Base-by-base conservation (phyloP, 257 asterid genomes). In the Buddleja alternifolia region DNA sequence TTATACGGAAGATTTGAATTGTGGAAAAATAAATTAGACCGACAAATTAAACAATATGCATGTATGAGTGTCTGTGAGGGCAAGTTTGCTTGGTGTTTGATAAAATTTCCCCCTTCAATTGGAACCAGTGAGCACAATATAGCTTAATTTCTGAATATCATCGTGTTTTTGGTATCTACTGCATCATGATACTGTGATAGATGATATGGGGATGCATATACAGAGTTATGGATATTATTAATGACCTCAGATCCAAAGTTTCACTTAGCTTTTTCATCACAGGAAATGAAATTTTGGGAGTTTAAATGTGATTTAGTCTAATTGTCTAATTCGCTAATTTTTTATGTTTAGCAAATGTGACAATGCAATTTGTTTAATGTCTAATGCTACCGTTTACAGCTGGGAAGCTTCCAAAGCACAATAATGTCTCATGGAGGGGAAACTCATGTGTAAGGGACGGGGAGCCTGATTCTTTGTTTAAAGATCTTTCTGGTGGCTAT, bases 351-450 rank as follows among this genome's bases (percentile, higher is more conserved):
- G n/a, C 57, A 24, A 25, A 29, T 40, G 6, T 24, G 36, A 11
- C 24, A 3, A 7, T 52, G 65, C 72, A 6, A 7, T 6, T 20
- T 66, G 60, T 60, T 63, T 79, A 42, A 81, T 79, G 60, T 17
- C 25, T 7, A 39, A 24, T 54, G 10, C 74, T 71, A 59, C 16
- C 15, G 12, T 60, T 77, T 57, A 11, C 96, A 93, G 99, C 99
- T 69, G 99, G 99, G 67, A 93, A 71, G 64, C 72, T 93, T 19
- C 98, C 98, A 0, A 93, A 85, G 76, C 96, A 90, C 78, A 93
- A 93, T 47, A 93, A 93, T 40, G 97, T 93, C 36, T 90, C 98
- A 1, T 93, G 98, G 98, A 84, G 98, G 70, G 96, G 97, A 12
- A 88, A 90, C 80, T 93, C 98, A 7, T 78, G 97, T 66, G 11